Evolutionary conservation across 169 alveolate genomes (phyloP).

Genomic region (Plasmodium ovale): DNA sequence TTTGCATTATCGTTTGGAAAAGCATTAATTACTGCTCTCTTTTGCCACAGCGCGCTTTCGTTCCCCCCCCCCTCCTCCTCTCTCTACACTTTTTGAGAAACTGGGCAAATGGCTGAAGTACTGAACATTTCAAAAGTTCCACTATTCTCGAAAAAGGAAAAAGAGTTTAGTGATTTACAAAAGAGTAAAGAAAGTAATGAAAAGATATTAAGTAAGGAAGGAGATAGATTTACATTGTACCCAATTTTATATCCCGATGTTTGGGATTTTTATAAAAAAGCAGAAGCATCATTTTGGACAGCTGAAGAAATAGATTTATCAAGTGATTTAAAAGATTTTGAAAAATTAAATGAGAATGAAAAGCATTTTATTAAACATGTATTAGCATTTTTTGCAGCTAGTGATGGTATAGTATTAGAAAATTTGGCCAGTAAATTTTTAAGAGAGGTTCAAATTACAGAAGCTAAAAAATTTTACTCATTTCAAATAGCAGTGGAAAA

Average conservation of each 20-base stretch:
- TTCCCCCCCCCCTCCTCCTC: too few relatives aligned
- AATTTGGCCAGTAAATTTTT: slow-evolving; percentile 96
- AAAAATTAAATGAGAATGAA: slow-evolving; percentile 90
- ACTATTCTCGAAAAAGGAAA: slow-evolving; percentile 52
- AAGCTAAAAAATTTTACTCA: slow-evolving; percentile 97
- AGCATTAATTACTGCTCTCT: too few relatives aligned
- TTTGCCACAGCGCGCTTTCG: too few relatives aligned
- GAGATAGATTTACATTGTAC: slow-evolving; percentile 77
- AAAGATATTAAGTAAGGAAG: slow-evolving; percentile 64
- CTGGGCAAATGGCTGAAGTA: slow-evolving; percentile 53
- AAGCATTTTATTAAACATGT: slow-evolving; percentile 96
- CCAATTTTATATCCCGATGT: slow-evolving; percentile 93
- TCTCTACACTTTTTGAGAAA: slow-evolving; percentile 10
- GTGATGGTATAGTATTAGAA: slow-evolving; percentile 99
- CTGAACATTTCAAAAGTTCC: slow-evolving; percentile 44
- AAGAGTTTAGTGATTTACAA: slow-evolving; percentile 71
- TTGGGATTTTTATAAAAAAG: slow-evolving; percentile 98
- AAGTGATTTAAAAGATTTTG: slow-evolving; percentile 97
- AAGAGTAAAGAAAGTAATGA: slow-evolving; percentile 59
- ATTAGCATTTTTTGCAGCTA: slow-evolving; percentile 98
- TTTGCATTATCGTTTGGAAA: too few relatives aligned
- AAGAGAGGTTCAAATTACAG: slow-evolving; percentile 96
- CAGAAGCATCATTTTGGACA: slow-evolving; percentile 98
- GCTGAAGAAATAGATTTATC: slow-evolving; percentile 98
- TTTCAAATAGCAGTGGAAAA: slow-evolving; percentile 99